Base-by-base conservation (phyloP, 2,329 filamentous ascomycete species). In the Exophiala phaeomuriformis region DNA sequence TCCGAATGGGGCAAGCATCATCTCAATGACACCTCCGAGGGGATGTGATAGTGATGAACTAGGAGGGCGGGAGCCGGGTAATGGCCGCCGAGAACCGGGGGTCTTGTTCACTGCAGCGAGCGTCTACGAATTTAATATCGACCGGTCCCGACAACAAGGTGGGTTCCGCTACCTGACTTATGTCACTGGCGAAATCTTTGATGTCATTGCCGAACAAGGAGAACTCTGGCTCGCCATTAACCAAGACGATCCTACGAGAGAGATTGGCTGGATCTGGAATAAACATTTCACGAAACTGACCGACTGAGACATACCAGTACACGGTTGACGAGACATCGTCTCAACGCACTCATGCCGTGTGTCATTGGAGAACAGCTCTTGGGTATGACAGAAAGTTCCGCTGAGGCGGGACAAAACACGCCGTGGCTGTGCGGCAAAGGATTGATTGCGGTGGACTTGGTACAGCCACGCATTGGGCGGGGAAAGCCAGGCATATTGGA, bases 171-270 rank as follows among this genome's bases (percentile, higher is more conserved):
- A 98, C 68, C 75, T 98, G 57, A 93, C 90, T 42, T 98, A 98
- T 71, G 88, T 91, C 62, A 88, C 90, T 49, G 93, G 93, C 61
- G 93, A 98, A 80, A 88, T 91, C 59, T 91, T 91, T 65, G 87
- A 91, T 72, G 86, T 98, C 49, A 89, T 98, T 66, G 93, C 86
- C 31, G 90, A 96, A 70, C 96, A 96, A 69, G 93, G 93, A 59
- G 93, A 98, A 74, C 79, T 97, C 46, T 98, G 93, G 93, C 82
- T 98, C 53, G 93, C 93, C 49, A 89, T 89, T 70, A 98, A 98
- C 67, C 93, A 98, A 72, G 93, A 98, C 66, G 93, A 98, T 69
- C 75, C 82, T 1, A 77, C 75, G 7, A 80, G 86, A 60, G 79
- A 83, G 60, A 84, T 97, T 33, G 93, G 93, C 48, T 98, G 93